These are phyloP conservation scores for Coemansia guatemalensis DNA, from an alignment of 192 early-diverging fungal genomes.

Conservation along the genomic window DNA sequence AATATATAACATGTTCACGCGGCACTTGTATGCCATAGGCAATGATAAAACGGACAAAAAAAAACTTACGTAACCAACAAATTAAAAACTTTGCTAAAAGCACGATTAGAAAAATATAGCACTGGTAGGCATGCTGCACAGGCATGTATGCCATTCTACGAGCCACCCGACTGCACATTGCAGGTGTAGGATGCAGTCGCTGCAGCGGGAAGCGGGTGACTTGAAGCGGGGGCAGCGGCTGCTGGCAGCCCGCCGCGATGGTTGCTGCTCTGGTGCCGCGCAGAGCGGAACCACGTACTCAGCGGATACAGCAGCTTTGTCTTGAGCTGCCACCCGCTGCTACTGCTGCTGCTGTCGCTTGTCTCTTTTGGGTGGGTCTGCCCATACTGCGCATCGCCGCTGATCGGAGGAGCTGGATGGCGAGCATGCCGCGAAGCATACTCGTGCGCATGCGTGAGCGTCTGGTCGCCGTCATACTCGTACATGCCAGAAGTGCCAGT, in stretches of 20 bases:
- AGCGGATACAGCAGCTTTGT: slow-evolving; percentile 44
- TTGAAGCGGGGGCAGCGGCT: background rate
- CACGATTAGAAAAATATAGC: too few relatives aligned
- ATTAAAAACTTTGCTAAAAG: too few relatives aligned
- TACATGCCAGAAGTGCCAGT: background rate
- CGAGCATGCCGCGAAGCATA: background rate
- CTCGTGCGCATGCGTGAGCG: slow-evolving; percentile 6
- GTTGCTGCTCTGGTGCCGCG: slow-evolving; percentile 26
- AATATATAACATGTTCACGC: background rate
- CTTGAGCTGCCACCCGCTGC: slow-evolving; percentile 47
- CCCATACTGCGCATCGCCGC: background rate
- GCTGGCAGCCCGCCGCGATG: background rate
- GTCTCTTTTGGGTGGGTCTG: slow-evolving; percentile 3
- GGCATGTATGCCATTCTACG: background rate
- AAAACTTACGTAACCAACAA: too few relatives aligned
- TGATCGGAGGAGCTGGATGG: too few relatives aligned
- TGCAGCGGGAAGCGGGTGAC: background rate
- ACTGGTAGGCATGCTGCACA: background rate
- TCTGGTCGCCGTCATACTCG: slow-evolving; percentile 9
- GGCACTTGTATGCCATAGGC: background rate
- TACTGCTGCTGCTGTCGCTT: background rate
- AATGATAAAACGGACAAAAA: background rate
- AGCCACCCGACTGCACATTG: background rate
- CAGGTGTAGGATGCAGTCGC: background rate
- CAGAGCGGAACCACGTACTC: slow-evolving; percentile 51